Evolutionary conservation across 2,329 filamentous ascomycete species (phyloP).

Genomic region (Xylaria sp.): DNA sequence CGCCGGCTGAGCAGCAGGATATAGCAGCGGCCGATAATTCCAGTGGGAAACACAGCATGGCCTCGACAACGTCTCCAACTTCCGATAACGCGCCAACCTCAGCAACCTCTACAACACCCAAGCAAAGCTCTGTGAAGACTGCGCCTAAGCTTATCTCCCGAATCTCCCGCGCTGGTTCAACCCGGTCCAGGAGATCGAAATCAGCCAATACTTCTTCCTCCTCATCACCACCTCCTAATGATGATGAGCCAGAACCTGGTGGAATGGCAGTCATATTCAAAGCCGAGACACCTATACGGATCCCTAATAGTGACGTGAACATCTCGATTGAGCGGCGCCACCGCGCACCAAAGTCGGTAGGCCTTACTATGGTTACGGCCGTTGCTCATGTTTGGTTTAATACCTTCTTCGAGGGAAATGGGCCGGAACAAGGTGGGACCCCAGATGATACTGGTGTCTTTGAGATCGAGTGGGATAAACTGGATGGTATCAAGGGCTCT

Average conservation of each 20-base stretch:
- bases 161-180: conserved; percentile 30
- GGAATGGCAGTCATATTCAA: conserved; percentile 83
- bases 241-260: conserved; percentile 62
- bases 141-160: conserved; percentile 42
- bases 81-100: conserved; percentile 31
- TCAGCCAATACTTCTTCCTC: conserved; percentile 37
- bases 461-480: conserved; percentile 69
- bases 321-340: conserved; percentile 90
- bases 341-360: conserved; percentile 78
- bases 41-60: conserved; percentile 27
- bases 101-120: conserved; percentile 30
- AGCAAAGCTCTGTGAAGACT: conserved; percentile 27
- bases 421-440: conserved; percentile 73
- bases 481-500: conserved; percentile 96
- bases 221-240: conserved; percentile 28
- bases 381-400: conserved; percentile 99
- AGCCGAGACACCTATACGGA: conserved; percentile 72
- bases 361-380: conserved; percentile 89
- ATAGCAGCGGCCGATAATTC: conserved; percentile 51
- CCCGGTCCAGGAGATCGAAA: conserved; percentile 24
- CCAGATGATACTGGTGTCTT: conserved; percentile 75
- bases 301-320: conserved; percentile 88
- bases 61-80: conserved; percentile 23
- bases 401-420: conserved; percentile 86
- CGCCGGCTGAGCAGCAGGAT: conserved; percentile 50